These are phyloP conservation scores for Leptographium lundbergii DNA, from an alignment of 2,329 filamentous ascomycete genomes.

Conservation along the genomic window DNA sequence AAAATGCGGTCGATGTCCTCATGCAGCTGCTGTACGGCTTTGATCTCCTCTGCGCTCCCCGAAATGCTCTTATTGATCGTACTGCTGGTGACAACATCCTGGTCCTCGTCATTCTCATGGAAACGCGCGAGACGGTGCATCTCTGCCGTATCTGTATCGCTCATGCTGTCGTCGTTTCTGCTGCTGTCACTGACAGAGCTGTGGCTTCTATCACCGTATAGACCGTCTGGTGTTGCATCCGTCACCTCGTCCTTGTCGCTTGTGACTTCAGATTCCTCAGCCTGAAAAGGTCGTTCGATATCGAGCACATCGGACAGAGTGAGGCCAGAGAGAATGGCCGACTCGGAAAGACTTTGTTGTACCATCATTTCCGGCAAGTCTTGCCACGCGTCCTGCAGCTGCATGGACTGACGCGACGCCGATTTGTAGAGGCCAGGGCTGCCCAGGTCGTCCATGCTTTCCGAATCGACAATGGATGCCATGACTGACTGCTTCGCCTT, in stretches of 20 bases:
- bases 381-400: neutral
- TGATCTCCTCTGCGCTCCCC: no score
- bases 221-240: no score
- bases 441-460: neutral
- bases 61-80: no score
- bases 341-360: neutral
- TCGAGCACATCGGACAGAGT: neutral
- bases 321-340: neutral
- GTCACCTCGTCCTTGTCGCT: neutral
- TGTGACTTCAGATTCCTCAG: neutral
- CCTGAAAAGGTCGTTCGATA: neutral
- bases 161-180: no score
- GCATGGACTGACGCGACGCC: neutral
- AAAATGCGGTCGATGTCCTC: neutral
- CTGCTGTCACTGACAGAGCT: no score
- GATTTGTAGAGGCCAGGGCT: neutral
- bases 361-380: neutral
- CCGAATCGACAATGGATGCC: neutral
- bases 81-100: no score
- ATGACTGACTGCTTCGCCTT: neutral
- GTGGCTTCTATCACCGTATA: no score
- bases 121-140: no score
- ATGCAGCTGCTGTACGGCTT: neutral
- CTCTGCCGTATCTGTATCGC: no score
- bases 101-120: no score